Evolutionary conservation across 106 monocot genomes (phyloP).

Genomic region (Triglochin maritima): DNA sequence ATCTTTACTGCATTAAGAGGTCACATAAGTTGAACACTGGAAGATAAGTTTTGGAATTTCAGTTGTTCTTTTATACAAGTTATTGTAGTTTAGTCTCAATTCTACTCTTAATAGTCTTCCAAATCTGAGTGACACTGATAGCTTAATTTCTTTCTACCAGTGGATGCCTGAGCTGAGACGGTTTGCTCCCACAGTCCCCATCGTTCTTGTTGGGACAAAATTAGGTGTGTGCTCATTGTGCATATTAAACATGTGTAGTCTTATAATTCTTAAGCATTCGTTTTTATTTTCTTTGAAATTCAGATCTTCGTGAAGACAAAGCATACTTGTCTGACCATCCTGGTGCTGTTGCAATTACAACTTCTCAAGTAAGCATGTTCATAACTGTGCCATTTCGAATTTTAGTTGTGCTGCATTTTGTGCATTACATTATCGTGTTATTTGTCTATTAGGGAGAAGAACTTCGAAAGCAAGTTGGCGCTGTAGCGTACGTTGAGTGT

Average conservation of each 20-base stretch:
- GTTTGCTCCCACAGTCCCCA: conserved; percentile 77
- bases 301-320: conserved; percentile 86
- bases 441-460: conserved; percentile 57
- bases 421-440: background rate
- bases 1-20: no score
- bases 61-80: background rate
- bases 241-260: background rate
- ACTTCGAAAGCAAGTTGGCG: conserved; percentile 82
- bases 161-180: conserved; percentile 97
- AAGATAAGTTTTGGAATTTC: no score
- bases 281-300: background rate
- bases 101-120: background rate
- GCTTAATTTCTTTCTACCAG: conserved; percentile 22
- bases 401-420: background rate
- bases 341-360: conserved; percentile 44
- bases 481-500: conserved; percentile 78
- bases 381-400: background rate
- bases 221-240: conserved; percentile 30
- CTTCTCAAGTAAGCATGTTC: conserved; percentile 41
- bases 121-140: background rate
- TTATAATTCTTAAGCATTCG: background rate
- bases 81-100: background rate
- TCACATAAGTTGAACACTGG: no score
- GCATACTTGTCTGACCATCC: conserved; percentile 81
- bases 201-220: conserved; percentile 86